Base-by-base conservation (phyloP, 2,329 filamentous ascomycete species). In the Calonectria leucothoes region DNA sequence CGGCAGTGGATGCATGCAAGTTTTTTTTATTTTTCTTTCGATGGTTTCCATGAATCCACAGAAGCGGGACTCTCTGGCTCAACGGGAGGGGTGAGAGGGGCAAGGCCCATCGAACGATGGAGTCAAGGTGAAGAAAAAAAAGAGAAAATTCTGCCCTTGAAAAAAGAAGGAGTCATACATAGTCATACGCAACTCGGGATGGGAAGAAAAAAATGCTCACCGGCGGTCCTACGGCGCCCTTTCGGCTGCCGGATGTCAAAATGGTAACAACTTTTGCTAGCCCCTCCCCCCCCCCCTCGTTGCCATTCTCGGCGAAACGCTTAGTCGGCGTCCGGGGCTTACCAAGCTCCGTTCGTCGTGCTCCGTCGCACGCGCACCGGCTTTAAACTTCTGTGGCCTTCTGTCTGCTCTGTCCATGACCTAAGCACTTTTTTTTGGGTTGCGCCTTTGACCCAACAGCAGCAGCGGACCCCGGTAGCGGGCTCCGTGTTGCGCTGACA, bases 401-500 rank as follows among this genome's bases (percentile, higher is more conserved):
- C 55, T 39, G n/a, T n/a, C n/a, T n/a, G n/a, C n/a, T n/a, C n/a
- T n/a, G n/a, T 35, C 55, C n/a, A 59, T 59, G 55, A 59, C 55
- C 55, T 59, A 59, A 59, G 55, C 55, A 59, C 55, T 25, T n/a
- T n/a, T 33, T 6, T 8, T n/a, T n/a, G n/a, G n/a, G n/a, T n/a
- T n/a, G n/a, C n/a, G 6, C 35, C 17, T 39, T 6, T 12, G 35
- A 39, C 29, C 52, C 52, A 35, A 11, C 52, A 20, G 14, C 4
- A 23, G 2, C 35, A 39, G 14, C 52, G 33, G 23, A 7, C 55
- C 55, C 55, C 33, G 33, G 55, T 23, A 17, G 33, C 55, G 55
- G 55, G 33, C 55, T 59, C 55, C 51, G 65, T 57, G 51, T 68
- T 68, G 65, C 29, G 65, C 51, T 68, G 65, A 68, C 65, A 68